Evolutionary conservation across 148 eudicot species (phyloP), one percentile per base, ranked within the genome.

Genomic region (Tetragonia tetragonoides): DNA sequence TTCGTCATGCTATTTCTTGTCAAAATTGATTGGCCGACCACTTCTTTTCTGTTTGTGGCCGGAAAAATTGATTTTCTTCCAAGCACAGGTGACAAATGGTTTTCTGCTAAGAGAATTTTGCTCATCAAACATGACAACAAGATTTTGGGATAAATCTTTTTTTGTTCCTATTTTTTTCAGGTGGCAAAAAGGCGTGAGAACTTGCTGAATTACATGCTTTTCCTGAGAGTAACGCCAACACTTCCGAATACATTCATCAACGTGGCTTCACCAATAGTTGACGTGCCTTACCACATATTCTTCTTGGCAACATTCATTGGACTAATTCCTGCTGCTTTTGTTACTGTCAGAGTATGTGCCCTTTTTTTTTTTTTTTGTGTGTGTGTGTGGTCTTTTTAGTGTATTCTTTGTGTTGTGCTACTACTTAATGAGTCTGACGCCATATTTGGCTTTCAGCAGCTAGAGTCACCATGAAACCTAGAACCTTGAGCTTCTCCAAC

Each of bases 181-280:
- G 91, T 95, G 76, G 93, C 97, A 3, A 93, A 93, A 84, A 87
- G 97, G 81, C 86, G 91, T 42, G 84, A 83, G 20, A 64, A 91
- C 74, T 82, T 95, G 82, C 86, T 95, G 54, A 95, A 95, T 83
- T 95, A 95, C 89, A 93, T 95, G 94, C 93, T 95, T 67, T 95
- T 95, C 82, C 82, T 95, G 37, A 87, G 99, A 85, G 97, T 95
- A 66, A 95, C 99, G 41, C 97, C 99, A 34, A 91, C 99, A 42
- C 83, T 95, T 83, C 99, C 99, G 66, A 93, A 95, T 77, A 89
- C 95, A 71, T 95, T 95, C 63, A 95, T 95, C 72, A 95, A 93
- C 75, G 77, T 95, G 74, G 99, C 99, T 76, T 95, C 99, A 40
- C 99, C 99, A 9, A 90, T 95, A n/a, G 99, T 95, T 18, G 91